A percentile compares a stretch with the other conserved stretches of the same genome.
phyloP scores from a whole-genome alignment of 2,329 filamentous ascomycete species.

The Aspergillus ochraceoroseus region DNA sequence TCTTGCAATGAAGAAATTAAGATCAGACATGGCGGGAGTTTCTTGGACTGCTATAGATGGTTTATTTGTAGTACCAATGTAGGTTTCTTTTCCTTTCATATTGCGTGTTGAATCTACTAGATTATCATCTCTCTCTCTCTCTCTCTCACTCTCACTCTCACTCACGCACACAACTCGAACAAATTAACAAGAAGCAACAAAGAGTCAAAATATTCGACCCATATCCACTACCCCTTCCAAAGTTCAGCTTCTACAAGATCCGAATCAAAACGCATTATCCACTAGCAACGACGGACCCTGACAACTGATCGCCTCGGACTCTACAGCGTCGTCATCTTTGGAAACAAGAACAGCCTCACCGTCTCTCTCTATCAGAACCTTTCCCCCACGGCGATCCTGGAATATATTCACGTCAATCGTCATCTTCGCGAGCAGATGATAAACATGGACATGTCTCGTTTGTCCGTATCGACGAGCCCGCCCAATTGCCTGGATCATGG shows the following conservation, averaged over 20 bases:
- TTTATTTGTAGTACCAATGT: constrained; percentile 14
- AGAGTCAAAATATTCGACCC: too few species aligned
- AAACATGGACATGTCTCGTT: constrained; percentile 53
- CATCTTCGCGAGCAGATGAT: constrained; percentile 45
- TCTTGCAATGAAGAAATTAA: constrained; percentile 15
- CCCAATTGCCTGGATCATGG: constrained; percentile 61
- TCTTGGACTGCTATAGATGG: constrained; percentile 21
- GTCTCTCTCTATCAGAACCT: constrained; percentile 28
- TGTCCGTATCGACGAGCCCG: constrained; percentile 57
- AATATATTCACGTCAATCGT: constrained; percentile 47
- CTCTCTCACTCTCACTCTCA: too few species aligned
- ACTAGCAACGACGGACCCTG: constrained; percentile 28
- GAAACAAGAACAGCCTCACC: constrained; percentile 21
- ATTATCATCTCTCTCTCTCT: too few species aligned
- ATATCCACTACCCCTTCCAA: too few species aligned
- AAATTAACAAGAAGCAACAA: too few species aligned
- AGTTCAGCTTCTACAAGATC: too few species aligned
- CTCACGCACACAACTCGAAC: too few species aligned
- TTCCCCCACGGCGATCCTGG: constrained; percentile 31
- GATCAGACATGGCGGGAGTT: constrained; percentile 20
- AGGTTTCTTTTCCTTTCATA: too few species aligned
- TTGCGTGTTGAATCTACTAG: too few species aligned
- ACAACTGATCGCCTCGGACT: constrained; percentile 23
- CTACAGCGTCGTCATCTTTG: constrained; percentile 22
- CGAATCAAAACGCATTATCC: constrained; percentile 27